Conservation (phyloP, 306 rosid genomes). For the Vicia villosa region DNA sequence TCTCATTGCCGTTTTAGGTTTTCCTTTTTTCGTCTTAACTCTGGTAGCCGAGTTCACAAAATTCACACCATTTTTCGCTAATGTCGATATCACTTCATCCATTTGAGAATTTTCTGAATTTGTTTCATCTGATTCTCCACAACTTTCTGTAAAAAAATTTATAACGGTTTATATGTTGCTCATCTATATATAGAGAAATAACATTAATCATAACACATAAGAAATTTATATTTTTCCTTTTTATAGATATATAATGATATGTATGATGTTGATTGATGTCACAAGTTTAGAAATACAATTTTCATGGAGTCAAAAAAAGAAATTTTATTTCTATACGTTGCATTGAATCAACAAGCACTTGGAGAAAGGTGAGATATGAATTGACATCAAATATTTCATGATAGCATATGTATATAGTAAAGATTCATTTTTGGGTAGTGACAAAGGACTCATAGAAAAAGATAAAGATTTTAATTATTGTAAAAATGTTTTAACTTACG, state of each 20-base stretch:
- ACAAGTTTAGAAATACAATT: slow-evolving; percentile 16
- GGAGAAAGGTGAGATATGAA: background rate
- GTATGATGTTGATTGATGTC: slow-evolving; percentile 28
- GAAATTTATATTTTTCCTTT: background rate
- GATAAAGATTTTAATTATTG: background rate
- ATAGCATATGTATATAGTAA: background rate
- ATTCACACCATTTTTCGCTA: slow-evolving; percentile 63
- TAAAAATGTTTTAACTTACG: background rate
- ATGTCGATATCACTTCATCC: slow-evolving; percentile 57
- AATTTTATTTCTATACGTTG: slow-evolving; percentile 12
- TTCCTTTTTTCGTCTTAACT: slow-evolving; percentile 66
- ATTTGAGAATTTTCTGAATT: slow-evolving; percentile 54
- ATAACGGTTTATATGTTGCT: background rate
- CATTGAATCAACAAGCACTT: slow-evolving; percentile 22
- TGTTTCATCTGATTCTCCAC: slow-evolving; percentile 46
- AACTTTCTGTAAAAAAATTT: slow-evolving; percentile 43
- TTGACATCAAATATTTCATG: slow-evolving; percentile 2
- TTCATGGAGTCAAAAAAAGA: background rate
- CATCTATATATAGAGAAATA: background rate
- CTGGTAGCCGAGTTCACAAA: slow-evolving; percentile 50
- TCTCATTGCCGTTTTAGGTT: slow-evolving; percentile 63
- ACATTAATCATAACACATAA: background rate
- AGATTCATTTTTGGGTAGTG: background rate
- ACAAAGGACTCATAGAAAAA: background rate
- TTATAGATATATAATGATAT: slow-evolving; percentile 1